Evolutionary conservation across 305 asterid genomes (phyloP).

Genomic region (Solanum hybrid): DNA sequence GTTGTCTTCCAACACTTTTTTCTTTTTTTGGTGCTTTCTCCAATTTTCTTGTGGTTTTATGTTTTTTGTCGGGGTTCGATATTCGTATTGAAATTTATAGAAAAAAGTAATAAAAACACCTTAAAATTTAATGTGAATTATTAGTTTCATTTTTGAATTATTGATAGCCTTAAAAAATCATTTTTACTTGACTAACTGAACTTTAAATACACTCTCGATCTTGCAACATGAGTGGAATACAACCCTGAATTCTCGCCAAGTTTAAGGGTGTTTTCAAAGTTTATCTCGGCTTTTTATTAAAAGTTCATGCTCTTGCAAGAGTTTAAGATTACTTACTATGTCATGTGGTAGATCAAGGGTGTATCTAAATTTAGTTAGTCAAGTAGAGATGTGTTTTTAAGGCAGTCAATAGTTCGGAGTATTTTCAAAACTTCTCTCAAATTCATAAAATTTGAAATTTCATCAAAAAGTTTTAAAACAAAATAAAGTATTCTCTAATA

Average conservation of each 20-base stretch:
- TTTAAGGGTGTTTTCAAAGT: too few species aligned
- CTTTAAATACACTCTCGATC: accelerated
- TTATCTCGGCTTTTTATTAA: too few species aligned
- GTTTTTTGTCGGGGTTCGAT: neutral
- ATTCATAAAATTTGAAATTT: neutral
- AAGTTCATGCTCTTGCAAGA: neutral
- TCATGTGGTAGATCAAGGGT: neutral
- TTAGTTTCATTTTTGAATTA: too few species aligned
- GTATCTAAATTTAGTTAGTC: too few species aligned
- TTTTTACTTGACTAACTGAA: too few species aligned
- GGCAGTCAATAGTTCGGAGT: neutral
- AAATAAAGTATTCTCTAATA: neutral
- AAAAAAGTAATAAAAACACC: accelerated
- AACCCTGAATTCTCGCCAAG: neutral
- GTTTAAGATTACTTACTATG: neutral
- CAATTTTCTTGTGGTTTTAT: neutral
- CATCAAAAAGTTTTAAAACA: accelerated
- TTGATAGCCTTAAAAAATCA: too few species aligned
- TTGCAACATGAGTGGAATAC: too few species aligned
- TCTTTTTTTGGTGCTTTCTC: neutral
- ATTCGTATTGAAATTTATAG: neutral
- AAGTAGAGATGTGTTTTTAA: too few species aligned
- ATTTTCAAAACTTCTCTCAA: neutral
- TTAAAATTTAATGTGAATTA: too few species aligned
- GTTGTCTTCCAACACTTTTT: neutral